These are phyloP conservation scores for Chlorophyllum brunneum DNA, from an alignment of 768 basidiomycete species.

Conservation along the genomic window DNA sequence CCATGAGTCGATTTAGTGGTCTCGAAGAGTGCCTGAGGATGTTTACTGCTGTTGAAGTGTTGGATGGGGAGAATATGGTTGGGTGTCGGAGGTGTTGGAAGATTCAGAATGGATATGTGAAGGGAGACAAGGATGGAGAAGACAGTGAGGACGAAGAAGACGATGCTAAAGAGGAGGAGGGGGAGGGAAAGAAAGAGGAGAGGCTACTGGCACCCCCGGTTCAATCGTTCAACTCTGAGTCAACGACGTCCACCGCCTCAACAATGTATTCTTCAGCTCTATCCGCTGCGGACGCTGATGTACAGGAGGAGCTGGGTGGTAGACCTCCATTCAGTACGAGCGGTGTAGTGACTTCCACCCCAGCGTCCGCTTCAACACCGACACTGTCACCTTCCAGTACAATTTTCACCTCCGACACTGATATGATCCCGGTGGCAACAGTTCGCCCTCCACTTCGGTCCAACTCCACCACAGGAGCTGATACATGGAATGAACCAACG, in stretches of 20 bases:
- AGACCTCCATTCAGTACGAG: background rate
- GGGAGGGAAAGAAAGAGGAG: constrained; percentile 11
- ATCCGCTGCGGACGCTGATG: constrained; percentile 7
- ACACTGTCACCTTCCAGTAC: background rate
- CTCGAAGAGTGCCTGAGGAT: constrained; percentile 78
- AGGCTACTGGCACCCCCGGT: background rate
- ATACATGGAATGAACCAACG: background rate
- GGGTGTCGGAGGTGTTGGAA: constrained; percentile 96
- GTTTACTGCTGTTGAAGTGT: constrained; percentile 91
- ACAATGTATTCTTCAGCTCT: background rate
- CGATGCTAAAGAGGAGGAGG: constrained; percentile 13
- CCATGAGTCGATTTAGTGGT: constrained; percentile 47
- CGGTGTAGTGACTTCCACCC: background rate
- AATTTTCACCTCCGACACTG: background rate
- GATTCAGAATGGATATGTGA: constrained; percentile 58
- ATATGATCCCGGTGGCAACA: background rate
- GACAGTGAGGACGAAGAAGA: constrained; percentile 22
- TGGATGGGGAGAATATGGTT: constrained; percentile 93
- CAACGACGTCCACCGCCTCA: background rate
- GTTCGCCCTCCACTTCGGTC: background rate
- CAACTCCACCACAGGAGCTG: background rate
- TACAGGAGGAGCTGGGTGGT: background rate
- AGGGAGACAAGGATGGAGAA: constrained; percentile 24
- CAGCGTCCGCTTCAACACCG: background rate
- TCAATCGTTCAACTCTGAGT: constrained; percentile 3